Percentiles rank a stretch among this genome's conserved stretches.
Conservation (phyloP, 768 basidiomycete genomes). For the Termitomyces titanicus region DNA sequence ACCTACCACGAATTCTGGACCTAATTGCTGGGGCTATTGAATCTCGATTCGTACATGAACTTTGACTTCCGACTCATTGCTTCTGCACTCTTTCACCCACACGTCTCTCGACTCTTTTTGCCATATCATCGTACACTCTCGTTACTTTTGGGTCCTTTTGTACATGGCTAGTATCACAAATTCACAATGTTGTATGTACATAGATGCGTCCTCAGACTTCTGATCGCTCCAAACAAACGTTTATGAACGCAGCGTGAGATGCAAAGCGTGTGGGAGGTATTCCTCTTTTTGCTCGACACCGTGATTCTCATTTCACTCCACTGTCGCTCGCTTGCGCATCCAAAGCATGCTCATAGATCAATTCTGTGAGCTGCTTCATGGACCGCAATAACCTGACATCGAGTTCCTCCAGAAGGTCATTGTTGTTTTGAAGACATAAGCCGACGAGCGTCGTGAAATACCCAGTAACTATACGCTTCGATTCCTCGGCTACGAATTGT, state of each 20-base stretch:
- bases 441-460: background rate
- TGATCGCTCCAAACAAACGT: background rate
- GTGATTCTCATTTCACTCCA: background rate
- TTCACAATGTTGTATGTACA: no score
- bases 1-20: background rate
- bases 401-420: background rate
- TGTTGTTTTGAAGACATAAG: background rate
- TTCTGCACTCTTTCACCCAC: background rate
- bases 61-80: background rate
- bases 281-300: no score
- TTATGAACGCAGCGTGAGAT: background rate
- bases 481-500: background rate
- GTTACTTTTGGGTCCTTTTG: background rate
- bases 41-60: background rate
- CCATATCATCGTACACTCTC: background rate
- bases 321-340: background rate
- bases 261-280: background rate
- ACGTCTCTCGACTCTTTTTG: background rate
- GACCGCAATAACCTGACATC: background rate
- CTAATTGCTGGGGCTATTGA: constrained; percentile 12
- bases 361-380: background rate
- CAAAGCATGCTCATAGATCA: background rate
- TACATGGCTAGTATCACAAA: background rate
- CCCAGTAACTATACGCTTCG: background rate
- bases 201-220: no score